Evolutionary conservation across 805 yeast genomes (phyloP), one percentile per base, ranked within the genome.

Genomic region (Nakazawaea ishiwadae): DNA sequence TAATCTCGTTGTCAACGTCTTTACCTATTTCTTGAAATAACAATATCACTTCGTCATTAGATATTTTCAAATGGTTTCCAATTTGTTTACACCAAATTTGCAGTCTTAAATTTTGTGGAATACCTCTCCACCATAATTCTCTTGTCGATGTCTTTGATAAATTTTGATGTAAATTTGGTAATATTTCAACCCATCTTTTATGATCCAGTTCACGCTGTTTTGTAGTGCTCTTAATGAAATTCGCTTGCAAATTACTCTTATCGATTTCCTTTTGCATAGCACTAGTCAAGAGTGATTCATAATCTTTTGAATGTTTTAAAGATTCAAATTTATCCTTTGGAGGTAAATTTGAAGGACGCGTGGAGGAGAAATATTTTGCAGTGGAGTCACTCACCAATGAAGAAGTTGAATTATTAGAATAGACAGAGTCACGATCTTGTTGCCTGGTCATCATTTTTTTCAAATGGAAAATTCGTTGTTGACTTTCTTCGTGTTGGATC

Each of bases 261-360:
- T 52, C 45, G 11, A 61, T 47, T 51, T 75, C 79, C 17, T 56
- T 50, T 16, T 58, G 50, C 1, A 75, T 49, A 11, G 77, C 77
- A 3, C 54, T 51, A 35, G 61, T 56, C 27, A 77, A 56, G 31
- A 77, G 46, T 21, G 55, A 49, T 40, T 77, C 73, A 43, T 73
- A 77, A 51, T 78, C 80, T 32, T 59, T 58, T 32, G 73, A 63
- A 53, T 83, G 90, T 45, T 69, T 74, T 21, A 56, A 40, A 14
- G 73, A 70, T 50, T 83, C 89, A 15, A 60, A 56, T 14, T 58
- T 54, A 19, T 73, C 59, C 54, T 83, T 83, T 33, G 88, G 86
- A 0, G 91, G 90, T 29, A 83, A 59, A 64, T 77, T 73, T 1
- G 70, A 59, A 19, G 85, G 89, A 40, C 91, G 61, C 0, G 89